These are phyloP conservation scores for Knufia fluminis DNA, from an alignment of 2,329 filamentous ascomycete species.

Conservation along the genomic window DNA sequence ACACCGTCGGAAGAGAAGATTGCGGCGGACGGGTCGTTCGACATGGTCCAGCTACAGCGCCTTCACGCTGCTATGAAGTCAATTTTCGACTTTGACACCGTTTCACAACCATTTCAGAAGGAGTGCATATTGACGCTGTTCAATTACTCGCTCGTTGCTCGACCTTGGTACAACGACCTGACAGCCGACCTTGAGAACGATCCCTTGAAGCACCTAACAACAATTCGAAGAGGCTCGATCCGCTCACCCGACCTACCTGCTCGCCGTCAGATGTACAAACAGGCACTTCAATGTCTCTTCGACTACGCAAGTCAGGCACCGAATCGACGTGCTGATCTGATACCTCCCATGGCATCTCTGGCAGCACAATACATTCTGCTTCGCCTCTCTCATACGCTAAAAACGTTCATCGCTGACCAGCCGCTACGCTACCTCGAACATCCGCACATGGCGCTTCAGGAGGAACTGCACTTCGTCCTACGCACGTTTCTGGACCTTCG, in stretches of 20 bases:
- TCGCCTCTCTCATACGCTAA: slow-evolving; percentile 69
- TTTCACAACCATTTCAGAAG: slow-evolving; percentile 51
- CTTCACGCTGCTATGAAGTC: slow-evolving; percentile 4
- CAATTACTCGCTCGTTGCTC: slow-evolving; percentile 69
- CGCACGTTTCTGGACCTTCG: slow-evolving; percentile 55
- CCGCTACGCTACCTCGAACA: slow-evolving; percentile 83
- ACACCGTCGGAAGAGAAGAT: slow-evolving; percentile 34
- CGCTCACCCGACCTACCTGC: slow-evolving; percentile 55
- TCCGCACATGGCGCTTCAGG: slow-evolving; percentile 69
- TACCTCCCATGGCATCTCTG: slow-evolving; percentile 40
- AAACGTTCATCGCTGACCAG: slow-evolving; percentile 81
- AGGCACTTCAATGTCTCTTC: slow-evolving; percentile 72
- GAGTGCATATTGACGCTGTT: slow-evolving; percentile 70
- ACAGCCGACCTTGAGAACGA: slow-evolving; percentile 38
- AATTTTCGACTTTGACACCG: slow-evolving; percentile 58
- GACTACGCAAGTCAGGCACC: slow-evolving; percentile 43
- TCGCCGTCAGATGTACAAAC: slow-evolving; percentile 66
- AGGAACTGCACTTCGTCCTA: slow-evolving; percentile 67
- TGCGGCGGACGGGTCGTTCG: slow-evolving; percentile 65
- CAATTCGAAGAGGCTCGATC: slow-evolving; percentile 61
- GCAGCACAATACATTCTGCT: slow-evolving; percentile 75
- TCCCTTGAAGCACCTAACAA: slow-evolving; percentile 55
- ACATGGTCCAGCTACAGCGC: slow-evolving; percentile 56
- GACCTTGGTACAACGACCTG: slow-evolving; percentile 54
- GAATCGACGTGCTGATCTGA: not conserved